Conservation (phyloP, 805 yeast genomes). For the Ascoidea asiatica region DNA sequence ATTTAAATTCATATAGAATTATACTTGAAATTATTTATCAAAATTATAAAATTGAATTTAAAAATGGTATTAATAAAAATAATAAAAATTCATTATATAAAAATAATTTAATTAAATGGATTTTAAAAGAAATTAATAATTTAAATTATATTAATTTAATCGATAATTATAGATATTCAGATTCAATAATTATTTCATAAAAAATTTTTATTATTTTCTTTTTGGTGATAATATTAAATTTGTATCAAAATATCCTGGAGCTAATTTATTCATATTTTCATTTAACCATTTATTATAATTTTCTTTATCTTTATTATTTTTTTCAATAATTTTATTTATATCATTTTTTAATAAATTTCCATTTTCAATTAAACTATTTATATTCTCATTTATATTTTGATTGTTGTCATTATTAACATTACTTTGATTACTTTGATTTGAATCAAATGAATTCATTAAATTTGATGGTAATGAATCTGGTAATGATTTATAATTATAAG, state of each 20-base stretch:
- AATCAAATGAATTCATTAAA: conserved; percentile 6
- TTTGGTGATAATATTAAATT: no score
- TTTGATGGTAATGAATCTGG: conserved; percentile 18
- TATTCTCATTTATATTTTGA: conserved; percentile 4
- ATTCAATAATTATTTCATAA: no score
- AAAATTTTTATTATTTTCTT: no score
- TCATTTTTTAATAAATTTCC: background rate
- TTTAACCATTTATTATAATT: conserved; percentile 5
- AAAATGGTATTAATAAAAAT: no score
- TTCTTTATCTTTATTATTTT: background rate
- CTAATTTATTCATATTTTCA: conserved; percentile 7
- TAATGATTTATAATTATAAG: conserved; percentile 29
- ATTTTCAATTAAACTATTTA: conserved; percentile 4
- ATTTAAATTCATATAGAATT: no score
- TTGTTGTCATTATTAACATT: background rate
- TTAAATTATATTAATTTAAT: no score
- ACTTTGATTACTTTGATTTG: background rate
- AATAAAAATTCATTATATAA: no score
- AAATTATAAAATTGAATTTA: no score
- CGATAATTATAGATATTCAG: no score
- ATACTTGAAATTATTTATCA: no score
- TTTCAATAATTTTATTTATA: conserved; percentile 1
- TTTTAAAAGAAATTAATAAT: no score
- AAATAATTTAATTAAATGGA: no score
- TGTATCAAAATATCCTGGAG: conserved; percentile 10